Conservation (phyloP, 371 early-diverging fungal species). For the Choanephora cucurbitarum region DNA sequence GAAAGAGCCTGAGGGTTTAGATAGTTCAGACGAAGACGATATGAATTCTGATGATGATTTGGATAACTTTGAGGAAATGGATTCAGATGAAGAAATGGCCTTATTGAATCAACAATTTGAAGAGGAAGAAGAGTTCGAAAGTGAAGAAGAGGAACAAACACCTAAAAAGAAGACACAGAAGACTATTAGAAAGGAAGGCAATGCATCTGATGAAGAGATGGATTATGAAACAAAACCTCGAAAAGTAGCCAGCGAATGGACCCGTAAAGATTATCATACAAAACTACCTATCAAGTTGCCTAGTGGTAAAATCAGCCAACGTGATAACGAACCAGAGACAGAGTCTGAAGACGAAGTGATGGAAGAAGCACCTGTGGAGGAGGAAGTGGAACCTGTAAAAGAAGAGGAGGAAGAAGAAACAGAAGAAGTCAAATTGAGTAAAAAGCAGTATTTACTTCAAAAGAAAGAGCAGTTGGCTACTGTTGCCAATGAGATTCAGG, state of each 20-base stretch:
- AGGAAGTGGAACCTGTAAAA: slow-evolving; percentile 19
- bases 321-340: slow-evolving; percentile 25
- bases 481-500: slow-evolving; percentile 72
- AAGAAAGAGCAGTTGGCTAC: slow-evolving; percentile 81
- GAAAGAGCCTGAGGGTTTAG: slow-evolving; percentile 15
- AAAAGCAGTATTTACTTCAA: slow-evolving; percentile 58
- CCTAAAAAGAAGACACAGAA: slow-evolving; percentile 1
- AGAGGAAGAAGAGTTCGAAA: slow-evolving; percentile 21
- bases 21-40: slow-evolving; percentile 47
- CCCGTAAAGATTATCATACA: slow-evolving; percentile 47
- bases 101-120: slow-evolving; percentile 34
- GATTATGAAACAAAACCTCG: slow-evolving; percentile 68
- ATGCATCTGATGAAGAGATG: slow-evolving; percentile 62
- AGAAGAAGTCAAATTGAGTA: slow-evolving; percentile 27
- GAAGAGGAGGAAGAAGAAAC: slow-evolving; percentile 28
- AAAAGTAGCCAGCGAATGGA: slow-evolving; percentile 55
- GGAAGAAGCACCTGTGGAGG: slow-evolving; percentile 12
- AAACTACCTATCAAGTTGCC: slow-evolving; percentile 69
- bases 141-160: slow-evolving; percentile 21
- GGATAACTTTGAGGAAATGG: slow-evolving; percentile 36
- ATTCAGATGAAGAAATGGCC: slow-evolving; percentile 24
- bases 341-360: slow-evolving; percentile 25
- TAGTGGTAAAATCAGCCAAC: slow-evolving; percentile 51
- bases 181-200: slow-evolving; percentile 11
- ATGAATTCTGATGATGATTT: slow-evolving; percentile 37